Evolutionary conservation across 2,329 filamentous ascomycete species (phyloP), one percentile per base, ranked within the genome.

Genomic region (Fonsecaea pedrosoi): DNA sequence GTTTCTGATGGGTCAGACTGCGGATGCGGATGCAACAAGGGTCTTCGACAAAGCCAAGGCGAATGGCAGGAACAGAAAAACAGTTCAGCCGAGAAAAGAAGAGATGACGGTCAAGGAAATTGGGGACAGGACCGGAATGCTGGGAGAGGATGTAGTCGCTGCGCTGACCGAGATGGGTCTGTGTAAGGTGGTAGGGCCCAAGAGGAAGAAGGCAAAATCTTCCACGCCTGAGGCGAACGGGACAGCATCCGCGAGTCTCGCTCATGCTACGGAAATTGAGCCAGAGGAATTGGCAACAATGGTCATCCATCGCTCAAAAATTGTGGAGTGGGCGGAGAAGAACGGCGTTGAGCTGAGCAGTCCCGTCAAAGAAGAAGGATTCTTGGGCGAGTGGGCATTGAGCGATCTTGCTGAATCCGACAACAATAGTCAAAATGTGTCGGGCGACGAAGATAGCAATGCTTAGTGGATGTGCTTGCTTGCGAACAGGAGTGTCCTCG

Each of bases 101-200:
- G 74, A 82, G 4, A 78, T 93, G 61, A 89, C 89, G 10, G 82
- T 96, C 10, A 85, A 88, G 56, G 86, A 91, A 65, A 89, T 94
- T 74, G 92, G 91, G 61, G 82, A 86, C 57, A 88, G 86, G 45
- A 97, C 93, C 0, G 96, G 92, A 82, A 96, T 98, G 77, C 83
- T 90, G 64, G 85, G 86, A 0, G 94, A 97, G 53, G 94, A 98
- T 78, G 92, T 94, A 65, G 85, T 96, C 53, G 83, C 83, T 0
- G 89, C 92, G 30, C 81, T 97, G 62, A 87, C 90, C 67, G 89
- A 92, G 65, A 97, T 97, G 92, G 89, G 86, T 8, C 81, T 95
- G 40, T 82, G 90, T 55, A 84, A 86, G 68, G 25, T 64, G 13
- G 35, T 67, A 18, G 75, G 76, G 21, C 81, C 80, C 65, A 82